phyloP scores from a whole-genome alignment of 2,329 filamentous ascomycete species.

The Penicillium sp. region DNA sequence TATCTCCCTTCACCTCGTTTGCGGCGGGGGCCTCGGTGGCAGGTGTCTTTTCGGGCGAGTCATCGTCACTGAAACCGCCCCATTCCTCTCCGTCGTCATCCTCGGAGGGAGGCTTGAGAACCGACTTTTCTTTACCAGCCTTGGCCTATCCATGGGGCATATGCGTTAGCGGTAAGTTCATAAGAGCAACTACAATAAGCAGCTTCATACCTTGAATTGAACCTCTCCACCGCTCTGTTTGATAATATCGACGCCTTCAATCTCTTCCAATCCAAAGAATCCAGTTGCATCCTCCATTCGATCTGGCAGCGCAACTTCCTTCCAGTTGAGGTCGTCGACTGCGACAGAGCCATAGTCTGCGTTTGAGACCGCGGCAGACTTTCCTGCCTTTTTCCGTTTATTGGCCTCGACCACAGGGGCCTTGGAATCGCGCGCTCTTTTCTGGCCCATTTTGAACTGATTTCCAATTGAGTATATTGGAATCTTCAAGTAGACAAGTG shows the following conservation, averaged over 20 bases:
- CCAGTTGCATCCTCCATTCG: constrained; percentile 86
- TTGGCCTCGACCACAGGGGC: constrained; percentile 28
- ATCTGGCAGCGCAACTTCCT: constrained; percentile 65
- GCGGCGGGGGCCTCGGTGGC: constrained; percentile 7
- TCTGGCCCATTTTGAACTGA: constrained; percentile 33
- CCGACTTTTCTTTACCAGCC: constrained; percentile 34
- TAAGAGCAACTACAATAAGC: not conserved
- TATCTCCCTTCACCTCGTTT: constrained; percentile 19
- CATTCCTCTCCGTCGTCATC: constrained; percentile 54
- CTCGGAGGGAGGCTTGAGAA: constrained; percentile 24
- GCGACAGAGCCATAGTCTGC: constrained; percentile 31
- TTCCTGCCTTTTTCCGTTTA: constrained; percentile 35
- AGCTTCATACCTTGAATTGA: constrained; percentile 40
- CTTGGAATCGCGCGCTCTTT: constrained; percentile 35
- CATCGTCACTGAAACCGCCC: constrained; percentile 60
- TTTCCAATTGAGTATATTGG: not conserved
- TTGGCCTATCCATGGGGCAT: constrained; percentile 30
- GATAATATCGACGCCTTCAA: constrained; percentile 85
- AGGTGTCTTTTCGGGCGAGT: constrained; percentile 24
- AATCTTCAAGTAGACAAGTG: constrained; percentile 5
- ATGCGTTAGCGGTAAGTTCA: not conserved
- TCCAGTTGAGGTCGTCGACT: constrained; percentile 58
- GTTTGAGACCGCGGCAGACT: constrained; percentile 13
- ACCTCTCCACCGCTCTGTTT: constrained; percentile 54
- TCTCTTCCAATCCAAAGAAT: constrained; percentile 86